Evolutionary conservation across 208 protist species (phyloP), one percentile per base, ranked within the genome.

Genomic region (Wallacemonas collosoma): DNA sequence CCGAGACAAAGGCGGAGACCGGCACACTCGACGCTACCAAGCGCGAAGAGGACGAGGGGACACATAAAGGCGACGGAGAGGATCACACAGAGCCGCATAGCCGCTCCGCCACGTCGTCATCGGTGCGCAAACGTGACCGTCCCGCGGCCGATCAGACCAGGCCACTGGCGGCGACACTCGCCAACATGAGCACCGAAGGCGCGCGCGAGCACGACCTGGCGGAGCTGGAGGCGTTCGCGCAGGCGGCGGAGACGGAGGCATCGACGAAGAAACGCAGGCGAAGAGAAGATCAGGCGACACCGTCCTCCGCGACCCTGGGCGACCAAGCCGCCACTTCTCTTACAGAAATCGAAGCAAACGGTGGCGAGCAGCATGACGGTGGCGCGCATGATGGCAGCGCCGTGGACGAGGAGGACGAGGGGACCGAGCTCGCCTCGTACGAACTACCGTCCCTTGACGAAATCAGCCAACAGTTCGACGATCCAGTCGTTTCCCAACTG

Each of bases 381-480:
- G 12, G 1, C 48, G 47, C 2, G 11, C 38, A 62, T 8, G 26
- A 61, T 14, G 58, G 4, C 36, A 60, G 43, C 11, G 48, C 66
- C 9, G 39, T n/a, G 44, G 44, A 26, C 2, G 51, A 61, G 51
- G 75, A 68, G 53, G 72, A 62, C 2, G 55, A 80, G 14, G 73
- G 40, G 15, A 61, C 64, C 8, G 50, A 39, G 43, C 55, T 68
- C 2, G 70, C 80, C 35, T 69, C 77, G 14, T 80, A 85, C 62
- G 86, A 82, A 73, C 77, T 93, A 8, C 91, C 92, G 15, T 89
- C 83, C 17, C 71, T 96, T 45, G 92, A 96, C 72, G 89, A 94
- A 71, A 79, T 96, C 14, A 94, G 86, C 61, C 70, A 65, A 65
- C 83, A 88, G 61, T 97, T 97, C 75, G 66, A 76, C 38, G 93